Evolutionary conservation across 2,329 filamentous ascomycete species (phyloP).

Genomic region (Epichloe sp.): DNA sequence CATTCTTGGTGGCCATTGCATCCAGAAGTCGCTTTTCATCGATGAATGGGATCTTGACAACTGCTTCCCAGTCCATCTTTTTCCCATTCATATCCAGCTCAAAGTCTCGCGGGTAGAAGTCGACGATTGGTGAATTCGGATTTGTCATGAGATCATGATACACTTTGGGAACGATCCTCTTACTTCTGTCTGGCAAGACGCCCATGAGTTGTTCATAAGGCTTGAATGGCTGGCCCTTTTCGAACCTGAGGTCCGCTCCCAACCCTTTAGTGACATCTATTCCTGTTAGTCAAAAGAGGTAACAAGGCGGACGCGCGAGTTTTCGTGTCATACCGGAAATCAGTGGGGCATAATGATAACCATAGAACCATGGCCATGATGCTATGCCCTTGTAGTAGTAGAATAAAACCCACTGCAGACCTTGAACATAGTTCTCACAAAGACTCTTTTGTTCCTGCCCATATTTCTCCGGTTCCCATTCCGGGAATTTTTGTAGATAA

Average conservation of each 20-base stretch:
- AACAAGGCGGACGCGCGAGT: not conserved
- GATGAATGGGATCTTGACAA: constrained; percentile 98
- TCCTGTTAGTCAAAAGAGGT: constrained; percentile 12
- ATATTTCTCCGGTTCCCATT: constrained; percentile 72
- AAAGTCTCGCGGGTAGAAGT: constrained; percentile 96
- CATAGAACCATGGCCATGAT: constrained; percentile 97
- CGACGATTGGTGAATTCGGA: constrained; percentile 79
- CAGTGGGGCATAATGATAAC: constrained; percentile 93
- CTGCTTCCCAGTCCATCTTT: constrained; percentile 99
- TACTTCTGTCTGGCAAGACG: constrained; percentile 91
- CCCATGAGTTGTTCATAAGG: constrained; percentile 98
- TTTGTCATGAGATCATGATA: constrained; percentile 93
- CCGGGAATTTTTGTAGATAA: constrained; percentile 76
- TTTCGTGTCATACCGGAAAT: constrained; percentile 53
- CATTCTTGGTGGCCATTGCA: constrained; percentile 78
- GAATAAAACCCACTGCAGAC: constrained; percentile 92
- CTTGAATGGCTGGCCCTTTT: constrained; percentile 85
- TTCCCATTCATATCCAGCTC: constrained; percentile 99
- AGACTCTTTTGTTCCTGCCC: constrained; percentile 63
- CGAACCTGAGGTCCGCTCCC: constrained; percentile 78
- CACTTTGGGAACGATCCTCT: constrained; percentile 78
- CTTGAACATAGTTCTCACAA: constrained; percentile 94
- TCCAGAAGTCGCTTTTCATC: constrained; percentile 74
- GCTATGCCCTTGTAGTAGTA: constrained; percentile 97
- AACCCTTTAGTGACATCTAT: constrained; percentile 79